Evolutionary conservation across 2,329 filamentous ascomycete genomes (phyloP), one percentile per base, ranked within the genome.

Genomic region (Xylaria sp.): DNA sequence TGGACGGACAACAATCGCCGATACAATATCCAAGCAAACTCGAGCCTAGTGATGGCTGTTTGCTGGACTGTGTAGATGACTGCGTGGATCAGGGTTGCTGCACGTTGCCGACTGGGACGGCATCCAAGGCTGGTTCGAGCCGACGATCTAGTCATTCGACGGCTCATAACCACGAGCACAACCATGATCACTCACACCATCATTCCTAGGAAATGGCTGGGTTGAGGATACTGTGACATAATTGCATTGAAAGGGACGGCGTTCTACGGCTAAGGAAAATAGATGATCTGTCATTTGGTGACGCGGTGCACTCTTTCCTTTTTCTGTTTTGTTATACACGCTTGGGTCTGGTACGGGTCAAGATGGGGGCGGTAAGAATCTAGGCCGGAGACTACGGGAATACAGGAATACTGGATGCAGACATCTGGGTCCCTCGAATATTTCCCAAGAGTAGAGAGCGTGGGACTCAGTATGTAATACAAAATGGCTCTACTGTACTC

Each of bases 31-130:
- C 64, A 45, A 38, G 31, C 22, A 64, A 64, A n/a, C 54, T 20
- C 15, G 73, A 71, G 38, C 78, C 73, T 53, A 71, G 73, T 31
- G 72, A 74, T 44, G 71, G 77, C 1, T 87, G 85, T 69, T 78
- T 89, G 39, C 78, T 89, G 3, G 85, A 85, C 68, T 85, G 83
- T 61, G 81, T 85, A 10, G 83, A 85, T 54, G 77, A 84, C 64
- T 85, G 83, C 65, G 77, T 79, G 3, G 82, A 76, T 17, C 77
- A 79, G 72, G 82, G 82, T 15, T 85, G 83, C 77, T 85, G 83
- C 71, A 72, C 77, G 1, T 11, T 71, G 6, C 70, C 74, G 11
- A 61, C 70, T 1, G 62, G 71, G 13, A 53, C 72, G 0, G 74
- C 65, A 44, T 78, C 75, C 17, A 75, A 76, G 44, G 75, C 74